phyloP scores from a whole-genome alignment of 495 filamentous ascomycete species.

The Diplogelasinospora grovesii region DNA sequence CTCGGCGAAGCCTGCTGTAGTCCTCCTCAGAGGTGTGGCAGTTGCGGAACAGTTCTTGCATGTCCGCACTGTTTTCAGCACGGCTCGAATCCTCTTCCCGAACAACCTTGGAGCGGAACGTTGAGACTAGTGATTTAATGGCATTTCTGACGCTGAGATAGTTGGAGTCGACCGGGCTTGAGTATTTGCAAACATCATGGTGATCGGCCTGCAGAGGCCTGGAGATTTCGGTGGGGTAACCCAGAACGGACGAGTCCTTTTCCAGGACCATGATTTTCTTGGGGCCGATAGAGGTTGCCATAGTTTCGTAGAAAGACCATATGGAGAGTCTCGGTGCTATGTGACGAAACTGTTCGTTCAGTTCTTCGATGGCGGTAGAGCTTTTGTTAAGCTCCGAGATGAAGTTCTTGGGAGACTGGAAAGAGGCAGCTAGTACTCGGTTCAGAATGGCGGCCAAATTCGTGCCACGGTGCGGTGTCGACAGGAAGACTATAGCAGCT shows the following conservation, averaged over 20 bases:
- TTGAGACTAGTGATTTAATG: not conserved
- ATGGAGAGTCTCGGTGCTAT: constrained; percentile 24
- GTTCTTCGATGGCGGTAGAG: constrained; percentile 25
- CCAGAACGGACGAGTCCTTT: constrained; percentile 33
- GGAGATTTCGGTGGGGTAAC: constrained; percentile 30
- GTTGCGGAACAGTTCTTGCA: too few species aligned
- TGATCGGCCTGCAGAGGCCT: constrained; percentile 37
- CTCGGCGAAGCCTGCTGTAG: too few species aligned
- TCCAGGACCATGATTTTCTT: constrained; percentile 26
- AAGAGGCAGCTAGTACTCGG: constrained; percentile 7
- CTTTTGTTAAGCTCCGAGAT: constrained; percentile 29
- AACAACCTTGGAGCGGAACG: not conserved
- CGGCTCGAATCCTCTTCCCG: not conserved
- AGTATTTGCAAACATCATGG: constrained; percentile 41
- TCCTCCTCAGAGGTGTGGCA: too few species aligned
- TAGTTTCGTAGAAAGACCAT: constrained; percentile 36
- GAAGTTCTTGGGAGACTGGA: constrained; percentile 25
- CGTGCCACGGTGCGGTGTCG: constrained; percentile 16
- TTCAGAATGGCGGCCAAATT: constrained; percentile 14
- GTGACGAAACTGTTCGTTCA: constrained; percentile 44
- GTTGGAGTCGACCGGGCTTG: constrained; percentile 28
- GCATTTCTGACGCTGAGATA: constrained; percentile 23
- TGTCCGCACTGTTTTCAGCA: too few species aligned
- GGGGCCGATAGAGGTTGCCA: constrained; percentile 17
- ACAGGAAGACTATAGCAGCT: constrained; percentile 14